Base-by-base conservation (phyloP, 2,329 filamentous ascomycete genomes). In the Fusarium pseudocircinatum region DNA sequence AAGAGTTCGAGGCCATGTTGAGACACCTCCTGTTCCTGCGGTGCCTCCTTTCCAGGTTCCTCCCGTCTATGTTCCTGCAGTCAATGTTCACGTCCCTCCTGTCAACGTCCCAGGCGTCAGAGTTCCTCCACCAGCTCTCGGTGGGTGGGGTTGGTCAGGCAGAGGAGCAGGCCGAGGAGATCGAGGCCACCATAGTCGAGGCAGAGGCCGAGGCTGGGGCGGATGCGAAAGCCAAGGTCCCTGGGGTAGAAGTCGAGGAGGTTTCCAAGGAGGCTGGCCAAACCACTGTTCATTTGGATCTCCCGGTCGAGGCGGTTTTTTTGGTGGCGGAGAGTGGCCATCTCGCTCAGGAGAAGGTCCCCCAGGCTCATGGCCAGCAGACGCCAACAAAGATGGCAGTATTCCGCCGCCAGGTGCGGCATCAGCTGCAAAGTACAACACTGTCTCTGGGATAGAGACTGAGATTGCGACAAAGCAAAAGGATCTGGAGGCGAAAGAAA, bases 391-490 rank as follows among this genome's bases (percentile, higher is more conserved):
- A 28, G 70, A 75, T 36, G 58, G 60, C 22, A 67, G 63, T 24
- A 54, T 54, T 22, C 68, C 77, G 12, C 59, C 75, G 20, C 74
- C 75, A 18, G 76, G 75, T 9, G 67, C 77, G 2, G 77, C 60
- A 6, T 81, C 81, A 13, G 77, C 76, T 22, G 80, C 77, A 40
- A 84, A 83, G 75, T 84, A 85, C 75, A 75, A 75, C 3, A 78
- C 74, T 1, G 82, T 80, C 3, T 81, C 81, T 39, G 76, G 76
- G 0, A 75, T 85, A 7, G 82, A 83, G 63, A 75, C 73, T 34
- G 75, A 81, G 40, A 78, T 85, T 14, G 78, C 70, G 20, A 72
- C 68, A 7, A 82, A 82, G 70, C 74, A 79, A 46, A 69, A 69
- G 1, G 78, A 80, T 49, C 70, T 81, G 13, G 61, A 69, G 24